Evolutionary conservation across 768 basidiomycete species (phyloP).

Genomic region (Amanita subjunquillea): DNA sequence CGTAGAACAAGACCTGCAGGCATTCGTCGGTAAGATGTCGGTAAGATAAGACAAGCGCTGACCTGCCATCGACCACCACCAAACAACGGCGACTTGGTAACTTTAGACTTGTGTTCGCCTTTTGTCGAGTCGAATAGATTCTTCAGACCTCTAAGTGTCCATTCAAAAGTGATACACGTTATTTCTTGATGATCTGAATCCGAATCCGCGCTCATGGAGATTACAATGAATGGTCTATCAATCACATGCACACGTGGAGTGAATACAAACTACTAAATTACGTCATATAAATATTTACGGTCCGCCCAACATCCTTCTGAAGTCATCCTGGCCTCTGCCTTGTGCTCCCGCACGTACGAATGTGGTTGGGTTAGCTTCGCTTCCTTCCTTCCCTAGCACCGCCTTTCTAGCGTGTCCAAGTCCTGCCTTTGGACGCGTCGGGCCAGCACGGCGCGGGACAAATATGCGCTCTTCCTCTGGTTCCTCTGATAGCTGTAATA

Average conservation of each 20-base stretch:
- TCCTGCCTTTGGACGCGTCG: constrained; percentile 62
- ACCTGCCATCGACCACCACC: constrained; percentile 75
- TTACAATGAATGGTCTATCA: not conserved
- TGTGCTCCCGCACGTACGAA: constrained; percentile 10
- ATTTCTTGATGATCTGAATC: constrained; percentile 35
- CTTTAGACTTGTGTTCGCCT: constrained; percentile 71
- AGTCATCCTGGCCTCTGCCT: constrained; percentile 71
- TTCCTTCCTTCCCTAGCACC: constrained; percentile 9
- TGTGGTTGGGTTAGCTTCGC: constrained; percentile 4
- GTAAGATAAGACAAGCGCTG: constrained; percentile 7
- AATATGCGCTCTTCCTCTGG: constrained; percentile 33
- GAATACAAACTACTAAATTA: not conserved
- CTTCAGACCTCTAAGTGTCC: constrained; percentile 65
- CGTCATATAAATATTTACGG: not conserved
- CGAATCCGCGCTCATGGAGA: constrained; percentile 17
- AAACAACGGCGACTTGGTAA: constrained; percentile 66
- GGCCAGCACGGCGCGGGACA: constrained; percentile 51
- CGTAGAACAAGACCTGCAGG: constrained; percentile 67
- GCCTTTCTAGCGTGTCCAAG: constrained; percentile 46
- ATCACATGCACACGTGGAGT: not conserved
- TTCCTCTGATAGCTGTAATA: constrained; percentile 53
- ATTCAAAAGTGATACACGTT: constrained; percentile 57
- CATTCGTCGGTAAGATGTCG: not conserved
- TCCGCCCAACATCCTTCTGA: constrained; percentile 65
- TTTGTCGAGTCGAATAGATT: constrained; percentile 68